Percentiles rank a stretch among this genome's conserved stretches.
These are phyloP conservation scores for Fusarium subtropicale DNA, from an alignment of 2,329 filamentous ascomycete genomes.

Conservation along the genomic window DNA sequence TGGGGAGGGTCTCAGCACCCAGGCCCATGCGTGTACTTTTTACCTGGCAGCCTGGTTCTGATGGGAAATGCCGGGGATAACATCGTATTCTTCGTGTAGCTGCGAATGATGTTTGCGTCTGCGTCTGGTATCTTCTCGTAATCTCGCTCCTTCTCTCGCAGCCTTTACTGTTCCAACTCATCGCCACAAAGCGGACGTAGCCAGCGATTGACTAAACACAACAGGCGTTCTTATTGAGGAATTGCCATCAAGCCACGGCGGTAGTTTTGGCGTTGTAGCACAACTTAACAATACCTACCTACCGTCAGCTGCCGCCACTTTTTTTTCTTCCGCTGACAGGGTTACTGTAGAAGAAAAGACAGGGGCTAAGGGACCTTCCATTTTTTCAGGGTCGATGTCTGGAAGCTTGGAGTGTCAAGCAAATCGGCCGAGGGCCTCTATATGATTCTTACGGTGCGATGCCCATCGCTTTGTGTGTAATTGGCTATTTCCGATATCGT, in stretches of 20 bases:
- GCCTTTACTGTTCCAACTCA: background rate
- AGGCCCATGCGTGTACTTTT: background rate
- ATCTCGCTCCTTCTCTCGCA: background rate
- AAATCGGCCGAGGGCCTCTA: background rate
- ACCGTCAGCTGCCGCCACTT: slow-evolving; percentile 1
- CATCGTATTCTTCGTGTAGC: background rate
- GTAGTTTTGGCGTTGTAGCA: background rate
- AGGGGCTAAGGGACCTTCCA: background rate
- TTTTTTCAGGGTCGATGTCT: background rate
- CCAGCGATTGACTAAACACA: background rate
- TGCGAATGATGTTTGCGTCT: background rate
- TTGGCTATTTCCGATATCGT: background rate
- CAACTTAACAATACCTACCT: background rate
- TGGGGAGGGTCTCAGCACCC: slow-evolving; percentile 1
- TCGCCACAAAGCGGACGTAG: background rate
- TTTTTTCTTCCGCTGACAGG: background rate
- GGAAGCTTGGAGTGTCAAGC: background rate
- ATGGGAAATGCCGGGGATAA: slow-evolving; percentile 4
- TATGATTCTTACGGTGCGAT: too few species aligned
- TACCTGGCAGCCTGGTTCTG: background rate
- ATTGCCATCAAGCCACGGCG: background rate
- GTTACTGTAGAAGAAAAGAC: background rate
- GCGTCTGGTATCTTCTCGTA: background rate
- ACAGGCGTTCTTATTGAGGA: background rate
- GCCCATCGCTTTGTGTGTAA: background rate